These are phyloP conservation scores for Colletotrichum tabaci DNA, from an alignment of 2,329 filamentous ascomycete species.

Conservation along the genomic window DNA sequence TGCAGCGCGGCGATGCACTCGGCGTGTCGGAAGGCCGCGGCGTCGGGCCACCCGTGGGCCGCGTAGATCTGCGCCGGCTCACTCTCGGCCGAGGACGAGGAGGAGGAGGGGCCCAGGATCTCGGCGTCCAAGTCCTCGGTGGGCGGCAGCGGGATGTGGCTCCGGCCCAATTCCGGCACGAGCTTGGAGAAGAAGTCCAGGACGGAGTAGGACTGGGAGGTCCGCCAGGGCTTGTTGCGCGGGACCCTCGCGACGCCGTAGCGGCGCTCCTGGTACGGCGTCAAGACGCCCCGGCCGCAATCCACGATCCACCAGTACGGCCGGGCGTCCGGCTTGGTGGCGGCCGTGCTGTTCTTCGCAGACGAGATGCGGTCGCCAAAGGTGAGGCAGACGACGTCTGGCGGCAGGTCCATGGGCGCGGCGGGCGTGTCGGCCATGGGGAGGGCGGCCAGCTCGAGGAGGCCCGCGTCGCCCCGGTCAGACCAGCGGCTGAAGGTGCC, in stretches of 20 bases:
- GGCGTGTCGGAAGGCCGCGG: slow-evolving; percentile 21
- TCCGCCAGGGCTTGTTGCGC: slow-evolving; percentile 39
- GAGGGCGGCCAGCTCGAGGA: slow-evolving; percentile 30
- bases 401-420: slow-evolving; percentile 34
- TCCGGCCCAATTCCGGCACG: slow-evolving; percentile 10
- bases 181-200: slow-evolving; percentile 30
- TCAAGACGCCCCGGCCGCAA: slow-evolving; percentile 29
- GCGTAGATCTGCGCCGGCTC: slow-evolving; percentile 18
- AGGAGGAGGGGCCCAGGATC: slow-evolving; percentile 14
- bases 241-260: slow-evolving; percentile 31
- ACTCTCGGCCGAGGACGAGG: not conserved
- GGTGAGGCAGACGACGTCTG: slow-evolving; percentile 28
- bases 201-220: slow-evolving; percentile 19
- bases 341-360: not conserved
- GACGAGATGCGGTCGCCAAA: slow-evolving; percentile 15
- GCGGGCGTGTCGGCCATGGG: slow-evolving; percentile 24
- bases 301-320: slow-evolving; percentile 41
- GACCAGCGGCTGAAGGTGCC: slow-evolving; percentile 35
- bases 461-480: slow-evolving; percentile 35
- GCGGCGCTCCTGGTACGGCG: slow-evolving; percentile 21
- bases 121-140: slow-evolving; percentile 38
- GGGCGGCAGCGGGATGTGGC: slow-evolving; percentile 29
- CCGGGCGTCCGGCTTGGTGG: not conserved
- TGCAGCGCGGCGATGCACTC: slow-evolving; percentile 39
- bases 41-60: slow-evolving; percentile 23